Evolutionary conservation across 2,329 filamentous ascomycete species (phyloP), one percentile per base, ranked within the genome.

Genomic region (Sporothrix globosa): DNA sequence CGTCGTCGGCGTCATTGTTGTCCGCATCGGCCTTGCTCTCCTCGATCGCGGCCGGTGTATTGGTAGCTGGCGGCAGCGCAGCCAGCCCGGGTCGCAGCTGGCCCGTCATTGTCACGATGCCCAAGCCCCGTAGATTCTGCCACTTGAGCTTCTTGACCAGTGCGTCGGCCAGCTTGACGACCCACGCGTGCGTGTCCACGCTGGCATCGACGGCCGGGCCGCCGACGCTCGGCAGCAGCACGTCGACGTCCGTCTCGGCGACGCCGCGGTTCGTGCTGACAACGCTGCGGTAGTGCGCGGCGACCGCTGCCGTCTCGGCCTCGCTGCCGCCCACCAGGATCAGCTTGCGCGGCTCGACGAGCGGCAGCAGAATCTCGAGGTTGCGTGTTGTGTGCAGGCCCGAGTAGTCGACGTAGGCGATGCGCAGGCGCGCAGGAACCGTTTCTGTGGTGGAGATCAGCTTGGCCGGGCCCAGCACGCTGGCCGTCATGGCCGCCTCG

Each of bases 101-200:
- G 11, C 93, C 96, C 2, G 93, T 96, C 69, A 99, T 85, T n/a
- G 95, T 96, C 19, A 97, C 95, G 70, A 99, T 92, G 52, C 93
- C 92, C 9, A 98, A 83, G 2, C 92, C 93, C 70, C 93, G 90
- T 30, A 98, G 93, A 71, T 92, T 94, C 81, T 98, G 96, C 96
- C 96, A 98, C 77, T 92, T 92, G 72, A 99, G 85, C 75, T 91
- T 91, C 80, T 92, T 92, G 71, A 97, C 91, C 24, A 99, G 87
- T 58, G 87, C 83, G 75, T 95, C 92, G 65, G 92, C 93, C 21
- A 99, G 86, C 80, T 94, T 97, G 72, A 99, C 92, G 30, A 92
- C 90, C 96, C 96, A 99, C 4, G 96, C 94, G 78, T 98, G 97
- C 5, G 95, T 98, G 78, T 99, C 96, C 54, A 98, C 95, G 77